phyloP scores from a whole-genome alignment of 257 asterid genomes.

The Marsdenia floribunda region DNA sequence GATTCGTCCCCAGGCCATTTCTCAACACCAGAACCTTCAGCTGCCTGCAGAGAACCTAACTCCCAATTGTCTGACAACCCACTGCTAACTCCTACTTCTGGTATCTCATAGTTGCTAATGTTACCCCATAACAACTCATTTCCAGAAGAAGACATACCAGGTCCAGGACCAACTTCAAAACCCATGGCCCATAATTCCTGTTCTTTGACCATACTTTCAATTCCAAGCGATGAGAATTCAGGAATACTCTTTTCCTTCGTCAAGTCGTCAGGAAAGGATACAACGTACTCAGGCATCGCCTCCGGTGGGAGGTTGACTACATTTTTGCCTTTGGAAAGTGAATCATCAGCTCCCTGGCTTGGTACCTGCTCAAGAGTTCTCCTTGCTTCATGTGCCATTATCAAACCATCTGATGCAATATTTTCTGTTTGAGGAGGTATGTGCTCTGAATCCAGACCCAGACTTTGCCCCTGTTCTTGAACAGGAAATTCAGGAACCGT shows the following conservation, averaged over 20 bases:
- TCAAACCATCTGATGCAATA: conserved; percentile 25
- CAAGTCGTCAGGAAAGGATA: conserved; percentile 44
- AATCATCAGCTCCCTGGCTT: conserved; percentile 16
- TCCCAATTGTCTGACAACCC: conserved; percentile 54
- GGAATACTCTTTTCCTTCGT: conserved; percentile 28
- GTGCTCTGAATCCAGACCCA: conserved; percentile 13
- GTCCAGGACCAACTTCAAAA: conserved; percentile 24
- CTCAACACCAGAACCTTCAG: conserved; percentile 43
- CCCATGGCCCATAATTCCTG: conserved; percentile 42
- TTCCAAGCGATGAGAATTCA: conserved; percentile 23
- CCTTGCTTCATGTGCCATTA: conserved; percentile 26
- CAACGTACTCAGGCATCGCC: conserved; percentile 22
- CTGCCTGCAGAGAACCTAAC: conserved; percentile 35
- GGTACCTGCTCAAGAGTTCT: conserved; percentile 25
- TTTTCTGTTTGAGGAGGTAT: conserved; percentile 27
- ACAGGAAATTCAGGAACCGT: conserved; percentile 19
- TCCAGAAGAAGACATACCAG: conserved; percentile 34
- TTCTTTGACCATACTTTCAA: conserved; percentile 32
- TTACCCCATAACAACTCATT: conserved; percentile 41
- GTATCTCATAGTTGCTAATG: conserved; percentile 30
- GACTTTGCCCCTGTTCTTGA: conserved; percentile 21
- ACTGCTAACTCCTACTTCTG: conserved; percentile 32
- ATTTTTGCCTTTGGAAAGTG: neutral
- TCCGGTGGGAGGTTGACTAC: conserved; percentile 10
- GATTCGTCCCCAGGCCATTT: conserved; percentile 37